Conservation (phyloP, 768 basidiomycete species). For the Panellus pusillus region DNA sequence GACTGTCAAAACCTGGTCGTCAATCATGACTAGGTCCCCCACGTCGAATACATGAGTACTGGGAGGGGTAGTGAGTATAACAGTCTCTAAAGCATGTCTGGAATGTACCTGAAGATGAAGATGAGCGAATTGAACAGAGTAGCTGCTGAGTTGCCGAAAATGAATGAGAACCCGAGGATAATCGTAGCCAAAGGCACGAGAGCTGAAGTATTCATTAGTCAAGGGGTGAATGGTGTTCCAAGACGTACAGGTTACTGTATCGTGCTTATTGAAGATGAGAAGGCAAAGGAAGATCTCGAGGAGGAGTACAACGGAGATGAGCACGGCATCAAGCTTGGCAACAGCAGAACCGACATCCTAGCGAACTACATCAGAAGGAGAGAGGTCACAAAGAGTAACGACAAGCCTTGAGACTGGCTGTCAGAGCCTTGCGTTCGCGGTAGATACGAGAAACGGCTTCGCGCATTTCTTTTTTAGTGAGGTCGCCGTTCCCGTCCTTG, state of each 20-base stretch:
- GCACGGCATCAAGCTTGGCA: constrained; percentile 75
- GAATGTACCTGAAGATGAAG: neutral
- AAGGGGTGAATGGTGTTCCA: no score
- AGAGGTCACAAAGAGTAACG: neutral
- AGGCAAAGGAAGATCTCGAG: constrained; percentile 67
- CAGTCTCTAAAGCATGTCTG: neutral
- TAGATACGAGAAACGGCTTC: constrained; percentile 82
- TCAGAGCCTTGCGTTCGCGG: constrained; percentile 70
- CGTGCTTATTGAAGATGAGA: constrained; percentile 68
- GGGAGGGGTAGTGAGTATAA: constrained; percentile 76
- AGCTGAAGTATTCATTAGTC: constrained; percentile 22
- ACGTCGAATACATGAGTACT: constrained; percentile 86
- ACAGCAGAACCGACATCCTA: constrained; percentile 74
- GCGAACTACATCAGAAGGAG: neutral
- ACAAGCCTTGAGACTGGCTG: constrained; percentile 65
- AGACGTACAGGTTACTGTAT: constrained; percentile 52
- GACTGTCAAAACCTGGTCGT: constrained; percentile 67
- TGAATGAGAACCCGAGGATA: constrained; percentile 81
- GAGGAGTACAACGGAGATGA: constrained; percentile 57
- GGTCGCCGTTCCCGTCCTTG: constrained; percentile 82
- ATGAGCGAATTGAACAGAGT: constrained; percentile 66
- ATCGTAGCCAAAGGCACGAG: constrained; percentile 79
- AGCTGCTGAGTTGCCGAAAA: constrained; percentile 81
- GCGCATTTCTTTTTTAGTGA: constrained; percentile 76
- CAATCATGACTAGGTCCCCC: constrained; percentile 81